Conservation (phyloP, 1,284 basidiomycete genomes). For the Pyrrhoderma noxium region DNA sequence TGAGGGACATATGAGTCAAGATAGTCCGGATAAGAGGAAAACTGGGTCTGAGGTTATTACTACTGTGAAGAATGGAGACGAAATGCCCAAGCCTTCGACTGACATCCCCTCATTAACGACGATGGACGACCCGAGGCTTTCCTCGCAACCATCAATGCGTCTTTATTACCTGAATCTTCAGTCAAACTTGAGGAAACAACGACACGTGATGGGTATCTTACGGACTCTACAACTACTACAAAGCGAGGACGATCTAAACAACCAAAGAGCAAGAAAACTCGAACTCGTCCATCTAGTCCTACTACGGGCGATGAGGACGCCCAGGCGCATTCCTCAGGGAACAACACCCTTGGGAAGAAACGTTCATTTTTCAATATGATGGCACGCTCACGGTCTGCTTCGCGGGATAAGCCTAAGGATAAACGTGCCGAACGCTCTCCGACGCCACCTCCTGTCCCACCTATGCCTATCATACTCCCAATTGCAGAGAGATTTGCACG, state of each 20-base stretch:
- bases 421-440: conserved; percentile 1
- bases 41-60: too few species aligned
- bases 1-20: neutral
- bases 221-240: conserved; percentile 9
- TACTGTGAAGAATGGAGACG: conserved; percentile 3
- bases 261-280: neutral
- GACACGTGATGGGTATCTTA: conserved; percentile 7
- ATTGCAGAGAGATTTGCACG: conserved; percentile 17
- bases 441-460: conserved; percentile 13
- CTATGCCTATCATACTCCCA: conserved; percentile 10
- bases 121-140: conserved; percentile 7
- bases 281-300: conserved; percentile 5
- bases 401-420: conserved; percentile 7
- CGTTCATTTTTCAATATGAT: conserved; percentile 11
- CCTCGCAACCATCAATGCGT: conserved; percentile 14
- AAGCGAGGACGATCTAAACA: conserved; percentile 11
- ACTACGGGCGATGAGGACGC: neutral
- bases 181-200: too few species aligned
- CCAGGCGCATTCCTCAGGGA: neutral
- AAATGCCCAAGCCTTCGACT: neutral
- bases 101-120: neutral
- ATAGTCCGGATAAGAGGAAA: neutral
- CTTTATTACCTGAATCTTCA: conserved; percentile 1
- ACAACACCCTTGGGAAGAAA: neutral
- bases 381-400: conserved; percentile 8